Evolutionary conservation across 768 basidiomycete species (phyloP).

Genomic region (Collybiopsis confluens): DNA sequence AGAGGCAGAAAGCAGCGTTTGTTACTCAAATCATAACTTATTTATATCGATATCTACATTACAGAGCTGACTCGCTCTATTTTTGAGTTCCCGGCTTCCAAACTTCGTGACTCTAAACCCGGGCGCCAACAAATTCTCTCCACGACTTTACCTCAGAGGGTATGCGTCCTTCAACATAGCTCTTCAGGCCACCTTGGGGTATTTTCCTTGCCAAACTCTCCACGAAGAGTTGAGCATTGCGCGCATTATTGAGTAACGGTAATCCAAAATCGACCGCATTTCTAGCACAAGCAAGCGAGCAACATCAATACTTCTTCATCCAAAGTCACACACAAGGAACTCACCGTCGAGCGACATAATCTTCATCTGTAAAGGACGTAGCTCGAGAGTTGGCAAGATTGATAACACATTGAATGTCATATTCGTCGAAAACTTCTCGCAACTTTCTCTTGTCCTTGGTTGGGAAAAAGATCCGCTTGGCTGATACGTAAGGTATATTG

Average conservation of each 20-base stretch:
- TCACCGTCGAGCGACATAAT: conserved; percentile 91
- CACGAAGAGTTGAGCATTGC: conserved; percentile 86
- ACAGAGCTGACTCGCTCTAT: not conserved
- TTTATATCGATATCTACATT: not conserved
- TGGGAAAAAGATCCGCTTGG: conserved; percentile 94
- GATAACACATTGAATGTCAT: conserved; percentile 91
- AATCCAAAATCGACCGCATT: conserved; percentile 97
- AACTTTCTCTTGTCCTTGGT: conserved; percentile 94
- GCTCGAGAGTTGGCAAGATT: conserved; percentile 85
- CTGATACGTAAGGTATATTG: conserved; percentile 67
- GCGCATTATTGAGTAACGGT: conserved; percentile 86
- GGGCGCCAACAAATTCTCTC: conserved; percentile 80
- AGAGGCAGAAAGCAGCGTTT: not conserved
- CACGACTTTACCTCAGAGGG: conserved; percentile 91
- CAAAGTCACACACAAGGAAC: conserved; percentile 21
- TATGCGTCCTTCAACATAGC: conserved; percentile 83
- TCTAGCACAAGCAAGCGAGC: too few species aligned
- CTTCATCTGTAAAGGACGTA: conserved; percentile 76
- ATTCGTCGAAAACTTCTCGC: conserved; percentile 89
- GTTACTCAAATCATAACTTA: not conserved
- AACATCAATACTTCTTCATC: not conserved
- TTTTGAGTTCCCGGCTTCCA: not conserved
- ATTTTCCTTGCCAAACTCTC: conserved; percentile 84
- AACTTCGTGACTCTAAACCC: conserved; percentile 57
- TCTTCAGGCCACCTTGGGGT: conserved; percentile 68